Evolutionary conservation across 148 eudicot genomes (phyloP), one percentile per base, ranked within the genome.

Genomic region (Fallopia convolvulus): DNA sequence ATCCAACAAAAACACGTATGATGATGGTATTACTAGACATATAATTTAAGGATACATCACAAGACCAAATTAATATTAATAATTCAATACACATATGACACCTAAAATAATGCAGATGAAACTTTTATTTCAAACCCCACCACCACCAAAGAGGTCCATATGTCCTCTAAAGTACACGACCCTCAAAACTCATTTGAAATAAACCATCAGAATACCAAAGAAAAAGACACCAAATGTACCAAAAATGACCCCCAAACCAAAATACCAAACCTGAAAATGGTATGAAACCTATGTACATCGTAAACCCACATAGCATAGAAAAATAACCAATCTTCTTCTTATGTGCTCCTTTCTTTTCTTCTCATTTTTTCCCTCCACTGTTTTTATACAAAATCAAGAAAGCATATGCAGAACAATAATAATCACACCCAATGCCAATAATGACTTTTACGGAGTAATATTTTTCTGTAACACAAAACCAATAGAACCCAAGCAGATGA

Each of bases 41-140:
- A 26, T 55, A 26, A 61, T 61, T 26, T 61, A 61, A 61, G 39
- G 39, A 60, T 60, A 60, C 66, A 60, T 23, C 15, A 55, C 60
- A 55, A 17, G 26, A 55, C 21, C 60, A 23, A 9, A n/a, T n/a
- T n/a, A 1, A 26, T 26, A 61, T 61, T 23, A 61, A 26, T n/a
- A 55, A 55, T 18, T 20, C 60, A 55, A 55, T 6, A 55, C 5
- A 14, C 6, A 14, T 12, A 55, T 55, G 8, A 53, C 20, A 18
- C 58, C 58, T 15, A 53, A 60, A 15, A 60, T 60, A 65, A 65
- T 65, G 70, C 70, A 65, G 40, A 65, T 3, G 70, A 13, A 65
- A 30, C 70, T 65, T 65, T 32, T 65, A 65, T 65, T 65, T 65
- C 8, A 65, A 65, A 65, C 70, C 41, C 70, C 70, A 65, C 70